A percentile compares a stretch with the other conserved stretches of the same genome.
phyloP scores from a whole-genome alignment of 352 stramenopile species.

The Phytopythium montanum region DNA sequence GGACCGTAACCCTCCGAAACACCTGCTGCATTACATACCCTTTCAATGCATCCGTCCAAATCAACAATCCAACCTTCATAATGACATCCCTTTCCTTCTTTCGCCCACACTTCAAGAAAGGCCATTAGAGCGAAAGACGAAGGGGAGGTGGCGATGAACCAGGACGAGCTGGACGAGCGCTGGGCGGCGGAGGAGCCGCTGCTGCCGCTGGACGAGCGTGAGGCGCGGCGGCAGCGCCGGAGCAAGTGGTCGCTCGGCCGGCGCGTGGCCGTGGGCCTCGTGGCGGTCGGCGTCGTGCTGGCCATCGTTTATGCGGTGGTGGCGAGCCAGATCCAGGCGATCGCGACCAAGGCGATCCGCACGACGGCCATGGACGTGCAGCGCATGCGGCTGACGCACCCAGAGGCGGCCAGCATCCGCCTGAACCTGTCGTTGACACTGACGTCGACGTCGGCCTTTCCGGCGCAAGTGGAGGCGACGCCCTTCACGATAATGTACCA shows the following conservation, averaged over 20 bases:
- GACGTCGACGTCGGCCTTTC: conserved; percentile 45
- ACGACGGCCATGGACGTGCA: conserved; percentile 56
- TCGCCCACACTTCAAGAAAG: neutral
- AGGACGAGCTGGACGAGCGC: conserved; percentile 16
- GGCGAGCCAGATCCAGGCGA: conserved; percentile 44
- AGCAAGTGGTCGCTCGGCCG: conserved; percentile 18
- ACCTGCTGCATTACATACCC: too few species aligned
- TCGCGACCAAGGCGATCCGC: conserved; percentile 56
- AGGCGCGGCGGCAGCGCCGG: neutral
- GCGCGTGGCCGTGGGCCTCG: conserved; percentile 12
- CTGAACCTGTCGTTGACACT: conserved; percentile 54
- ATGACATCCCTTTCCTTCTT: too few species aligned
- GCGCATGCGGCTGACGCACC: conserved; percentile 53
- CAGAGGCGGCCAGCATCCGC: conserved; percentile 22
- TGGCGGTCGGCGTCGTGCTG: conserved; percentile 20
- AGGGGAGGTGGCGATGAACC: neutral
- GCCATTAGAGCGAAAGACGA: neutral
- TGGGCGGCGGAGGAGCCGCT: conserved; percentile 24
- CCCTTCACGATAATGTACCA: conserved; percentile 52
- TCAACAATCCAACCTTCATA: too few species aligned
- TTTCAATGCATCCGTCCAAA: too few species aligned
- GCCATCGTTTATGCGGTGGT: conserved; percentile 36
- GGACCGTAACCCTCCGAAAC: too few species aligned
- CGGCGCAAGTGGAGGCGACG: conserved; percentile 36
- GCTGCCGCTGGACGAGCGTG: conserved; percentile 18